Base-by-base conservation (phyloP, 2,329 filamentous ascomycete species). In the Cladosporium sp. region DNA sequence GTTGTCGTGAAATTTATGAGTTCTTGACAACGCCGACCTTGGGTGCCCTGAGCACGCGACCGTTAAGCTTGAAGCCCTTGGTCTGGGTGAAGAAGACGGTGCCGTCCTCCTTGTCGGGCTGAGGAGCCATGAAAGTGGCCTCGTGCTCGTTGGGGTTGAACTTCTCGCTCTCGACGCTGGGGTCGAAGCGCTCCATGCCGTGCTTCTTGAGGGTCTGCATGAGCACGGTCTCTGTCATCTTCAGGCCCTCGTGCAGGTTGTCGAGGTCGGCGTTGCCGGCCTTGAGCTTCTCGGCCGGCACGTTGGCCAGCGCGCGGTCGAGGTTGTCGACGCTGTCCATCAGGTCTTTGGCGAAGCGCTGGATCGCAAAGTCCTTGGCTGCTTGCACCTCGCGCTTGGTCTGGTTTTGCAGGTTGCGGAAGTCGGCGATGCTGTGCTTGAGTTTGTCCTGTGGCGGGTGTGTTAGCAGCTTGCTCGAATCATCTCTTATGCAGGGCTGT, bases 1-100 rank as follows among this genome's bases (percentile, higher is more conserved):
- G 22, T 27, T 9, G 22, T 27, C 22, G 9, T 4, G 32, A 33
- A 3, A 39, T 48, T 20, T 48, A 48, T 35, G 45, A 39, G 45
- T 93, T 95, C 80, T 93, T 95, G 58, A 95, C 91, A 51, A 96
- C 90, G 66, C 92, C 91, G 57, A 97, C 92, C 80, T 97, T 95
- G 66, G 92, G 89, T 56, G 92, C 89, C 69, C 93, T 83, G 63
- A 98, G 72, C 51, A 95, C 79, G 54, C 93, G 79, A 53, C 92
- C 91, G 68, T 98, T 97, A 57, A 97, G 81, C 72, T 83, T 83
- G 77, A 95, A 98, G 48, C 93, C 93, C 78, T 95, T 97, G 72
- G 88, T 88, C 78, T 97, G 92, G 43, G 89, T 89, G 68, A 85
- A 83, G 75, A 97, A 93, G 64, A 96, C 88, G 50, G 83, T 86